Base-by-base conservation (phyloP, 1,284 basidiomycete genomes). In the Meira nashicola region DNA sequence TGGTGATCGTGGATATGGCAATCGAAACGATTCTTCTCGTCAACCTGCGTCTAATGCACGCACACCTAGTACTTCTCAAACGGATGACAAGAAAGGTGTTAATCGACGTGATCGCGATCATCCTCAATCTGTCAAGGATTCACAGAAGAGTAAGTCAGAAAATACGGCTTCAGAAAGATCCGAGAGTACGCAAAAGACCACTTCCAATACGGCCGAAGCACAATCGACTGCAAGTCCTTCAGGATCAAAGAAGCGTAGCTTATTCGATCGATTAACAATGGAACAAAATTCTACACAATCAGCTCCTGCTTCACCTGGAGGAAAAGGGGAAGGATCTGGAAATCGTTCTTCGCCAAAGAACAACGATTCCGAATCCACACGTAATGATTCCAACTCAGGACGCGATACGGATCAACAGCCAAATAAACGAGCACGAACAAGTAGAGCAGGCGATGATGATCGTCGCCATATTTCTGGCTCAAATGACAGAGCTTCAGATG, bases 81-180 rank as follows among this genome's bases (percentile, higher is more conserved):
- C 46, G 12, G n/a, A 21, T 10, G 41, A 43, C 15, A 43, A 43
- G 41, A 21, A 10, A n/a, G 41, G 19, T 15, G 12, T 5, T 21
- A 17, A 48, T 19, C 46, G 46, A 48, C 12, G 25, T 7, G 46
- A 48, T 48, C 46, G 21, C 23, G 46, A 48, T 25, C 19, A 46
- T 8, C 44, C 9, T 21, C 14, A 46, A 46, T 8, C 44, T 12
- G 12, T 12, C 17, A 21, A 46, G 14, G 19, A 21, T 21, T 23
- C 46, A 15, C 15, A 14, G 17, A 4, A 48, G 12, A 48, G 17
- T 17, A n/a, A 21, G 17, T 5, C n/a, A 48, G 46, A 25, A n/a
- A 48, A 12, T 23, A 7, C 25, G 5, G 4, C 25, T 25, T 23
- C 46, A 43, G 41, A n/a, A 3, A 3, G 41, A 43, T 5, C 3